Conservation (phyloP, 148 eudicot species). For the Rhododendron ovatum region DNA sequence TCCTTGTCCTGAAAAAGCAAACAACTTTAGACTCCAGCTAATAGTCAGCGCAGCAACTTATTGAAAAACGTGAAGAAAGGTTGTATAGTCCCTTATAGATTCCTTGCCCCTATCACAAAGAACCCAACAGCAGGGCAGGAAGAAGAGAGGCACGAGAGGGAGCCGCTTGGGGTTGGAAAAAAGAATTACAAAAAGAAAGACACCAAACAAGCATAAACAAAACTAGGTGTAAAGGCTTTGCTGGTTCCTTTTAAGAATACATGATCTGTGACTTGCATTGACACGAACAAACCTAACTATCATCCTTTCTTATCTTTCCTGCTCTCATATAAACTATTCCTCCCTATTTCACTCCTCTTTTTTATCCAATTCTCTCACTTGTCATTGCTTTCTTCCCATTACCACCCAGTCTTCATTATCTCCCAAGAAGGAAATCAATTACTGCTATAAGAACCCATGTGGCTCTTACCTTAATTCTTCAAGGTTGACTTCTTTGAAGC, state of each 20-base stretch:
- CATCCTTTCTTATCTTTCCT: not conserved
- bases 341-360: not conserved
- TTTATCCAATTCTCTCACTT: not conserved
- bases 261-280: not conserved
- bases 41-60: not conserved
- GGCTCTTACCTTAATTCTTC: not conserved
- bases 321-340: not conserved
- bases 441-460: not conserved
- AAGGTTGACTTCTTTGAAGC: not conserved
- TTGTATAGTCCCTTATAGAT: not conserved
- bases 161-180: too few relatives aligned
- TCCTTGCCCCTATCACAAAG: not conserved
- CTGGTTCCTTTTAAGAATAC: not conserved
- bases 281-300: not conserved
- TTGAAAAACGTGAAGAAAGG: not conserved
- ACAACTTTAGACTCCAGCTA: not conserved
- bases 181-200: not conserved
- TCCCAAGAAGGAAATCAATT: not conserved
- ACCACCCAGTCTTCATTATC: not conserved
- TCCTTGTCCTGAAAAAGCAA: conserved; percentile 29
- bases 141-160: not conserved
- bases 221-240: not conserved
- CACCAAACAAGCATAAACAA: not conserved
- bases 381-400: not conserved
- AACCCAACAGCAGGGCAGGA: not conserved